These are phyloP conservation scores for Sporothrix dimorphospora DNA, from an alignment of 2,329 filamentous ascomycete species.

Conservation along the genomic window DNA sequence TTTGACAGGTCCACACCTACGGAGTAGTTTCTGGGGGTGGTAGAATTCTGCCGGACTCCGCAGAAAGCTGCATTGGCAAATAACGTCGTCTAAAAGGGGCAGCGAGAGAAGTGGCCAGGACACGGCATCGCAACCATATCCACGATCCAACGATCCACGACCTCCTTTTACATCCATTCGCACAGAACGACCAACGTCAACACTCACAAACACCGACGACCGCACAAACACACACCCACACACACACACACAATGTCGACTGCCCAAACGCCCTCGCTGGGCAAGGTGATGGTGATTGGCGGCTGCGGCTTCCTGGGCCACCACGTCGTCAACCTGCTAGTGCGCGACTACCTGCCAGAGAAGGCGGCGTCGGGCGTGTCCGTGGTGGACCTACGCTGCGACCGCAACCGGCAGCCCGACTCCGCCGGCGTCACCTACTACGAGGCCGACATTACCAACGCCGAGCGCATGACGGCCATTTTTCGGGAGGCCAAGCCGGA, in stretches of 20 bases:
- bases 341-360: constrained; percentile 57
- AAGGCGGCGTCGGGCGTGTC: constrained; percentile 56
- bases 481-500: constrained; percentile 72
- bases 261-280: constrained; percentile 59
- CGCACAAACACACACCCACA: not conserved
- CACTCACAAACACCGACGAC: no score
- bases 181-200: not conserved
- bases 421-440: constrained; percentile 66
- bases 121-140: not conserved
- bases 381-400: constrained; percentile 73
- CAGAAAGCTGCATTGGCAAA: constrained; percentile 14
- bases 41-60: not conserved
- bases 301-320: constrained; percentile 85
- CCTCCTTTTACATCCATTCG: not conserved
- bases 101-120: not conserved
- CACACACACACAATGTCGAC: constrained; percentile 38
- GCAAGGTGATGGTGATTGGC: constrained; percentile 76
- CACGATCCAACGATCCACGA: not conserved
- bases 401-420: constrained; percentile 65
- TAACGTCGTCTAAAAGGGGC: constrained; percentile 19
- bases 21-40: not conserved
- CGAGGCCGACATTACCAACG: constrained; percentile 77
- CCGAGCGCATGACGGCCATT: constrained; percentile 60
- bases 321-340: constrained; percentile 75
- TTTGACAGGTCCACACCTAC: not conserved